Evolutionary conservation across 1,284 basidiomycete species (phyloP).

Genomic region (Apiotrichum porosum): DNA sequence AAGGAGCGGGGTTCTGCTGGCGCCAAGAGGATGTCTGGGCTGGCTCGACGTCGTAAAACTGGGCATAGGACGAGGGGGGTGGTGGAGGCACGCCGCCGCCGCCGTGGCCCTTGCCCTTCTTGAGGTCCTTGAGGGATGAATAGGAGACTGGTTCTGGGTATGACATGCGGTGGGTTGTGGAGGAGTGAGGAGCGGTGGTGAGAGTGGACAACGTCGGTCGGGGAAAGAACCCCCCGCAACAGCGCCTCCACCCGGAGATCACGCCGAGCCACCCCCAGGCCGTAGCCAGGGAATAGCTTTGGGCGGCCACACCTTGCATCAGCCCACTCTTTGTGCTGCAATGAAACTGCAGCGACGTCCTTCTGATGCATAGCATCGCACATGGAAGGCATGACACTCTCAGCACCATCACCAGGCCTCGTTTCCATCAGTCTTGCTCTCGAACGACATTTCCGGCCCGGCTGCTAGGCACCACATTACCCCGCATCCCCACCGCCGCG

Average conservation of each 20-base stretch:
- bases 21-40: neutral
- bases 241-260: too few species aligned
- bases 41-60: too few species aligned
- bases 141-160: slow-evolving; percentile 7
- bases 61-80: neutral
- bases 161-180: neutral
- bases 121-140: slow-evolving; percentile 13
- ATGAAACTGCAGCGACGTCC: neutral
- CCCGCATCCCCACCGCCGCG: too few species aligned
- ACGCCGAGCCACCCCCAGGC: too few species aligned
- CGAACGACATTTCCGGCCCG: too few species aligned
- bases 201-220: neutral
- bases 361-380: neutral
- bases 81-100: neutral
- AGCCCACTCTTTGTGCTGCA: neutral
- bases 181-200: neutral
- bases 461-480: too few species aligned
- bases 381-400: too few species aligned
- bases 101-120: neutral
- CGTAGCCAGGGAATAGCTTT: too few species aligned
- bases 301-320: too few species aligned
- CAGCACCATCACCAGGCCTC: too few species aligned
- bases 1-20: neutral
- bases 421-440: too few species aligned
- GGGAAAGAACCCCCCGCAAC: too few species aligned